Evolutionary conservation across 768 basidiomycete species (phyloP).

Genomic region (Sistotremastrum suecicum): DNA sequence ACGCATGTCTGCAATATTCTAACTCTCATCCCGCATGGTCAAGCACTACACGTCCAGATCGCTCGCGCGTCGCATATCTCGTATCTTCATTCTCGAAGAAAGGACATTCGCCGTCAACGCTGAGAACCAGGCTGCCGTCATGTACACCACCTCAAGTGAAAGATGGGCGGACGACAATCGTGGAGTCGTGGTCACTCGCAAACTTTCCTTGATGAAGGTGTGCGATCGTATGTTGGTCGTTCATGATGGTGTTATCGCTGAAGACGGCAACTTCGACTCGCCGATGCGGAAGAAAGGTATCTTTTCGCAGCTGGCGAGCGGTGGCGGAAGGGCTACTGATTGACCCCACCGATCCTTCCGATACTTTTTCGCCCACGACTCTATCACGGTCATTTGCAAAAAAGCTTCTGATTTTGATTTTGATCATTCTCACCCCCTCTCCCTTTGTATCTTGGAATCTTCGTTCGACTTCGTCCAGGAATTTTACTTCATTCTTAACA

Average conservation of each 20-base stretch:
- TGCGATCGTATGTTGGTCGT: constrained; percentile 84
- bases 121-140: constrained; percentile 68
- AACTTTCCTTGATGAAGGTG: constrained; percentile 77
- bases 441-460: too few species aligned
- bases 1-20: constrained; percentile 87
- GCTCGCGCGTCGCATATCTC: constrained; percentile 72
- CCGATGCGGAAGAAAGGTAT: constrained; percentile 53
- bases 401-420: too few species aligned
- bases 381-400: too few species aligned
- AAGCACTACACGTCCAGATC: constrained; percentile 89
- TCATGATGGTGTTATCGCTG: constrained; percentile 60
- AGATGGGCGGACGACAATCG: too few species aligned
- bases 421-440: too few species aligned
- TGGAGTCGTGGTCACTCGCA: constrained; percentile 93
- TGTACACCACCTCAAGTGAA: constrained; percentile 82
- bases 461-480: too few species aligned
- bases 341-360: constrained; percentile 4
- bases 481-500: too few species aligned
- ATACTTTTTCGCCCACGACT: not conserved
- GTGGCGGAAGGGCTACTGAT: constrained; percentile 49
- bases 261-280: constrained; percentile 64
- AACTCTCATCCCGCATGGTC: constrained; percentile 81
- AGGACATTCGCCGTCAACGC: constrained; percentile 88
- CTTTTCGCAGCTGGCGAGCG: constrained; percentile 65
- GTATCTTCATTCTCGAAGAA: constrained; percentile 79